Base-by-base conservation (phyloP, 441 rosid genomes). In the Manihot esculenta region DNA sequence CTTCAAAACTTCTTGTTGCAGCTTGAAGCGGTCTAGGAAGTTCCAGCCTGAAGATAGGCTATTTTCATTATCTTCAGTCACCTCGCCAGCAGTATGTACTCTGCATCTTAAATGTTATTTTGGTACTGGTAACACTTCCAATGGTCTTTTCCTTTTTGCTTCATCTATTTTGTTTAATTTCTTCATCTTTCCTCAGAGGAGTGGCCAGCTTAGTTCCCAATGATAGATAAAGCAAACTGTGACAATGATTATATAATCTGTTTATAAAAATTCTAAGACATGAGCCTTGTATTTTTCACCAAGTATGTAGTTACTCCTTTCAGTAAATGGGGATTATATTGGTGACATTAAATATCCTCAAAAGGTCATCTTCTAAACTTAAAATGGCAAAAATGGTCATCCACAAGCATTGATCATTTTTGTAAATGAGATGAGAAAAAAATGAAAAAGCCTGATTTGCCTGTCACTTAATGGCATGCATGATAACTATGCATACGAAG, bases 41-140 rank as follows among this genome's bases (percentile, higher is more conserved):
- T 94, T 92, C 76, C 96, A 92, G 84, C 93, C 90, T 59, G 99
- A 94, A 80, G 99, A 94, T 59, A 85, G 98, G 84, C 89, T 92
- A 57, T 89, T 92, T 87, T 94, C 97, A 18, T 78, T 94, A 69
- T 94, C 99, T 56, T 94, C 98, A 23, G 91, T 91, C 67, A 90
- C 99, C 42, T 90, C 99, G 56, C 97, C 93, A 0, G 97, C 97
- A 48, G 99, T 92, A 84, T 68, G 95, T 89, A 61, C 75, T 64
- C 1, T 57, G 27, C 72, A 54, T 49, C 74, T 72, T 70, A 49
- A 53, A 44, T 18, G 3, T 63, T 64, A 41, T 64, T 49, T 18
- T 23, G 15, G 69, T 30, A 35, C 41, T 35, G 24, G 8, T 35
- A 35, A 35, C 48, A 53, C 14, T 68, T 68, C 60, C 41, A 30